phyloP scores from a whole-genome alignment of 2,329 filamentous ascomycete genomes.

The Colletotrichum chrysophilum region DNA sequence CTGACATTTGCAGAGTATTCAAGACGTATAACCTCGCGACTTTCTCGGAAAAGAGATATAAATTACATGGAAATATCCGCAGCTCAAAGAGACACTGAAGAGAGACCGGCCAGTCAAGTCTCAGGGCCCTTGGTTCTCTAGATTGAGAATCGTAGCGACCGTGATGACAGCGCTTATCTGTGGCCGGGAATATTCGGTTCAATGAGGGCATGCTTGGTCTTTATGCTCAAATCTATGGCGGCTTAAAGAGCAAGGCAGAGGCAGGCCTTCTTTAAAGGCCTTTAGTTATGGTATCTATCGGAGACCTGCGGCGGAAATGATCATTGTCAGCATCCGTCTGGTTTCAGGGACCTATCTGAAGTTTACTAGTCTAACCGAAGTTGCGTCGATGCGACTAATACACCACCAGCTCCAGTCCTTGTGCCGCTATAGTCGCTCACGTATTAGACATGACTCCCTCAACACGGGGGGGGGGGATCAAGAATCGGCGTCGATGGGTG shows the following conservation, averaged over 20 bases:
- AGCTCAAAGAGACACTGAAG: neutral
- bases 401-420: neutral
- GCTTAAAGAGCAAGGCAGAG: neutral
- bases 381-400: fast-evolving
- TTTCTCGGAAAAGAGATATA: fast-evolving
- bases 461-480: no score
- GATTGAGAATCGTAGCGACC: neutral
- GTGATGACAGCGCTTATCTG: neutral
- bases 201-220: neutral
- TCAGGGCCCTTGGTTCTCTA: fast-evolving
- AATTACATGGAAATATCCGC: fast-evolving
- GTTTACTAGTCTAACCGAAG: neutral
- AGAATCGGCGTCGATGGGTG: neutral
- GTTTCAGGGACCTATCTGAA: no score
- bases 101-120: fast-evolving
- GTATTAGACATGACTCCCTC: neutral
- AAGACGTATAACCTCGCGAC: neutral
- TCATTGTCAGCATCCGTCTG: no score
- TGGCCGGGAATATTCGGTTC: neutral
- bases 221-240: neutral
- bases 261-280: neutral
- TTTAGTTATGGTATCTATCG: fast-evolving
- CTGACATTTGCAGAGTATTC: neutral
- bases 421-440: neutral
- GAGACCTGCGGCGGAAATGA: neutral